Evolutionary conservation across 768 basidiomycete genomes (phyloP), one percentile per base, ranked within the genome.

Genomic region (Clitopilus hobsonii): DNA sequence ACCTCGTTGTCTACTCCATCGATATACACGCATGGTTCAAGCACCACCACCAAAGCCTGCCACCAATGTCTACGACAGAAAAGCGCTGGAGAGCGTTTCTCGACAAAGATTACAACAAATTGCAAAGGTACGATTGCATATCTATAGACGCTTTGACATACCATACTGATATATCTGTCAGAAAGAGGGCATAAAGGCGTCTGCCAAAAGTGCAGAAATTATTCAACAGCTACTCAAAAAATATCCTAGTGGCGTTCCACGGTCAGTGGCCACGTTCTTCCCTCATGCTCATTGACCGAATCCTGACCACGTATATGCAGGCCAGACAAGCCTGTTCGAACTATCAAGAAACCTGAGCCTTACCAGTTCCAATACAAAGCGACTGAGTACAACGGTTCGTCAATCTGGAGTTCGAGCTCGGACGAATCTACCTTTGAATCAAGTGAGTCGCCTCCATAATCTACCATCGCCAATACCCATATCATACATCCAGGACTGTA

Each of bases 121-220:
- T 27, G 65, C 65, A 2, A 63, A 56, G 38, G 65, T 61, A 52
- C 16, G n/a, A 10, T 20, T 20, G 61, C 25, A 25, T 4, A 10
- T n/a, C 24, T 16, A 16, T 7, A 6, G 25, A 22, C 30, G 2
- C 38, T 14, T 14, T 16, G 32, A 45, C 16, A 29, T 4, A 22
- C 23, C 8, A 8, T n/a, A 22, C 14, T 51, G 27, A 45, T 24
- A 26, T 6, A 52, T 47, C 29, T 32, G 45, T 36, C 30, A 67
- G 66, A 60, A 50, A 49, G 58, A 63, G 50, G 55, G 56, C 10
- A 51, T 67, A n/a, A 67, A 53, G 52, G 64, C 64, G 13, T 64
- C 64, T 38, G 38, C 23, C 14, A 65, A 58, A 54, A 65, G 56
- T 23, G 38, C 51, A 25, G 52, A 54, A 24, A 59, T 67, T 18